phyloP scores from a whole-genome alignment of 768 basidiomycete genomes.

The Mycena capillaripes region DNA sequence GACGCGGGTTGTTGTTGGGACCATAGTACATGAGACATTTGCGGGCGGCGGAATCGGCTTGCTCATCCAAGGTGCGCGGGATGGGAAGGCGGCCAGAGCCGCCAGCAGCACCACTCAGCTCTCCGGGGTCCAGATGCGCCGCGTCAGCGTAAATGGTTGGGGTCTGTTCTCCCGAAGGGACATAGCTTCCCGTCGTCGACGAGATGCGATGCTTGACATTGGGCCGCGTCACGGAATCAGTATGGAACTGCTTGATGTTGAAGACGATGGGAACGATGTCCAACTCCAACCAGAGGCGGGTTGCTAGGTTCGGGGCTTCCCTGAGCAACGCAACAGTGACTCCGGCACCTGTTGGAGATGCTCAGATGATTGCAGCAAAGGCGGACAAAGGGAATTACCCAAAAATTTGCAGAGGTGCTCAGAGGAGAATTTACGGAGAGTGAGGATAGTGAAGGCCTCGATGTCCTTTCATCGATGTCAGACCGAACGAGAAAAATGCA shows the following conservation, averaged over 20 bases:
- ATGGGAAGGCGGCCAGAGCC: conserved; percentile 76
- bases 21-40: conserved; percentile 89
- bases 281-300: conserved; percentile 85
- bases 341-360: conserved; percentile 63
- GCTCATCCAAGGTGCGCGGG: conserved; percentile 83
- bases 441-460: conserved; percentile 73
- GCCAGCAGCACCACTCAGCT: conserved; percentile 58
- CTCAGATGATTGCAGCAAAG: not conserved
- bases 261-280: conserved; percentile 90
- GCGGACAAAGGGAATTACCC: not conserved
- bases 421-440: conserved; percentile 72
- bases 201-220: conserved; percentile 88
- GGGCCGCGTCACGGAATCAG: conserved; percentile 82
- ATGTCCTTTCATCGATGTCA: conserved; percentile 53
- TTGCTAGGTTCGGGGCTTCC: conserved; percentile 89
- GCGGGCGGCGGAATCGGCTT: conserved; percentile 89
- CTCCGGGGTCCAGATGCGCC: conserved; percentile 57
- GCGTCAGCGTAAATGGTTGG: conserved; percentile 79
- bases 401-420: conserved; percentile 30
- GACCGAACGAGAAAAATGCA: not conserved
- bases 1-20: conserved; percentile 86
- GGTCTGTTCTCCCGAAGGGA: conserved; percentile 82
- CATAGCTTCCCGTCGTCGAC: conserved; percentile 83
- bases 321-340: conserved; percentile 78
- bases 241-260: conserved; percentile 88